Base-by-base conservation (phyloP, 331 rosid genomes). In the Acacia pycnantha region DNA sequence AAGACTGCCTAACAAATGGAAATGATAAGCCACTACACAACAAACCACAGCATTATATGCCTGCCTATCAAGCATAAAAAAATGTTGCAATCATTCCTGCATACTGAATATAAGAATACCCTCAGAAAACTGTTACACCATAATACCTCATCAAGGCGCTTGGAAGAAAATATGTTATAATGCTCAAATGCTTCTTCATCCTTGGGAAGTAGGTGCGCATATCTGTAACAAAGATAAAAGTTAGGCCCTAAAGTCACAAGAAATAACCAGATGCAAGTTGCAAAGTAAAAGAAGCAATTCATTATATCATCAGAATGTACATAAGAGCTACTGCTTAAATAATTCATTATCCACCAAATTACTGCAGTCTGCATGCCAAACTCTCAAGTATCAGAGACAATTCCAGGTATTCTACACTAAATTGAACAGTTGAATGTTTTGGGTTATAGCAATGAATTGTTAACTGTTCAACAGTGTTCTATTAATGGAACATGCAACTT, bases 61-160 rank as follows among this genome's bases (percentile, higher is more conserved):
- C 56, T 12, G 22, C 33, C 35, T 70, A 41, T 22, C 75, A 43
- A 5, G 35, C 54, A 70, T 44, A 54, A 70, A 22, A 22, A 35
- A 70, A 44, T 12, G 54, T 70, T 44, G 35, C 11, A 44, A 71
- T 51, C 41, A 33, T 11, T 51, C 16, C 29, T 5, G 37, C 54
- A 83, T 51, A 61, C 53, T 66, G 70, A 74, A 67, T 31, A 8
- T 37, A 77, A 79, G 29, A 48, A 73, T 31, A 16, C 53, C 22
- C 43, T 58, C 41, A 59, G 50, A 15, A 82, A 67, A 51, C 53
- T 41, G 43, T 72, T 53, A 65, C 61, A 26, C 79, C 59, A 29
- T 70, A 29, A 44, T 93, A 96, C 99, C 99, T 96, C 99, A 76
- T 94, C 99, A 85, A 96, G 91, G 59, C 93, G 94, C 93, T 92